phyloP scores from a whole-genome alignment of 2,329 filamentous ascomycete genomes.

The Claviceps quebecensis region DNA sequence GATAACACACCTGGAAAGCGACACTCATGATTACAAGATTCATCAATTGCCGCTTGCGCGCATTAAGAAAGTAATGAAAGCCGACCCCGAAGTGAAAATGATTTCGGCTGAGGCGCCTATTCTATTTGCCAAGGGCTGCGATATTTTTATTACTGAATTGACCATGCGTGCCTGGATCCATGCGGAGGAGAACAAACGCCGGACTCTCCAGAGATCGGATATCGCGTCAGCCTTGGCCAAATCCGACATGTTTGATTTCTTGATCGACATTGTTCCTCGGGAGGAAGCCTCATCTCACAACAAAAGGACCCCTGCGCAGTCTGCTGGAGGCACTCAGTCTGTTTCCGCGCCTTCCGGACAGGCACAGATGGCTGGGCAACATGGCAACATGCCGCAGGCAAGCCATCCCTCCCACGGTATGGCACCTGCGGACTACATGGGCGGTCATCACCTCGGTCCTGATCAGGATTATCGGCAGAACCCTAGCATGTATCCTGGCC shows the following conservation, averaged over 20 bases:
- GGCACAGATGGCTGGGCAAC: slow-evolving; percentile 38
- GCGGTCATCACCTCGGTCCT: slow-evolving; percentile 46
- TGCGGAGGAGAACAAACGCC: slow-evolving; percentile 94
- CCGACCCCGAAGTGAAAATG: slow-evolving; percentile 98
- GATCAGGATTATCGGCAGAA: slow-evolving; percentile 71
- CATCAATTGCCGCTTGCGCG: slow-evolving; percentile 93
- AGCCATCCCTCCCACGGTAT: slow-evolving; percentile 45
- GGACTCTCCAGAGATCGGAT: slow-evolving; percentile 87
- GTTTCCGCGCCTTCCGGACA: slow-evolving; percentile 36
- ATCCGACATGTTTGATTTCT: slow-evolving; percentile 99
- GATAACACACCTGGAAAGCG: slow-evolving; percentile 86
- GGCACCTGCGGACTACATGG: slow-evolving; percentile 48
- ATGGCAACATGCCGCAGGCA: slow-evolving; percentile 33
- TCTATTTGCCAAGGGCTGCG: slow-evolving; percentile 93
- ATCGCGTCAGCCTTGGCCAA: slow-evolving; percentile 93
- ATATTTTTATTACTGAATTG: slow-evolving; percentile 97
- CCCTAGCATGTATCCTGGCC: slow-evolving; percentile 66
- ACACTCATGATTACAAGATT: slow-evolving; percentile 96
- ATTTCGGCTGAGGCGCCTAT: slow-evolving; percentile 97
- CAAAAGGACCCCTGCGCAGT: slow-evolving; percentile 53
- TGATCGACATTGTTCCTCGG: slow-evolving; percentile 95
- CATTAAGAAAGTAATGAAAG: slow-evolving; percentile 99
- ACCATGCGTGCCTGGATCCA: slow-evolving; percentile 99
- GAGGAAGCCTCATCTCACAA: slow-evolving; percentile 81
- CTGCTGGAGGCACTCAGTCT: slow-evolving; percentile 26